phyloP scores from a whole-genome alignment of 352 stramenopile genomes.

The Phytophthora brassicae region DNA sequence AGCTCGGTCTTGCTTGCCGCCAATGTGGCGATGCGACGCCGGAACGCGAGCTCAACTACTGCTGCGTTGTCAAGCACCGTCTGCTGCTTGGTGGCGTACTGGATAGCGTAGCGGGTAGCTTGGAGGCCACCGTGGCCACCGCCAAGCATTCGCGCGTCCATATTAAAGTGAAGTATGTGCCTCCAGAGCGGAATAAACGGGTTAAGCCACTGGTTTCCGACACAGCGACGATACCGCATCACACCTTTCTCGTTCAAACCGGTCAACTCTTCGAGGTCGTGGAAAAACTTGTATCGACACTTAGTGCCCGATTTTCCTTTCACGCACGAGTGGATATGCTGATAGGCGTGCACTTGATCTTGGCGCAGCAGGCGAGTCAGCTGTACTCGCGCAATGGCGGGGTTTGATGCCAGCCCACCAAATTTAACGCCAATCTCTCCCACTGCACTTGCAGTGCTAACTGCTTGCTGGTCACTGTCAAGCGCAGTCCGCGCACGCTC shows the following conservation, averaged over 20 bases:
- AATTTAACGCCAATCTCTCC: conserved; percentile 11
- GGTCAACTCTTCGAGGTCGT: conserved; percentile 1
- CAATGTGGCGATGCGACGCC: not conserved
- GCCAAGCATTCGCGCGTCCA: conserved; percentile 22
- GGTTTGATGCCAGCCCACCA: conserved; percentile 10
- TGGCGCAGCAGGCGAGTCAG: conserved; percentile 16
- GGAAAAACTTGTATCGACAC: conserved; percentile 36
- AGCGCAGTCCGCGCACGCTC: conserved; percentile 8
- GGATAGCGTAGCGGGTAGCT: conserved; percentile 18
- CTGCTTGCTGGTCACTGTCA: conserved; percentile 5
- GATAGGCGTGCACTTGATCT: conserved; percentile 23
- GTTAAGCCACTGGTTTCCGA: conserved; percentile 36
- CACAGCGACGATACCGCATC: conserved; percentile 4
- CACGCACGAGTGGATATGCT: conserved; percentile 15
- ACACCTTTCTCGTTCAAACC: conserved; percentile 3
- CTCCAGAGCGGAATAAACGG: conserved; percentile 23
- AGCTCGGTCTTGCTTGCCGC: not conserved
- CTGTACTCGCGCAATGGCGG: conserved; percentile 13
- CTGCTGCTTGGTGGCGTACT: conserved; percentile 26
- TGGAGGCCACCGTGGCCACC: conserved; percentile 11
- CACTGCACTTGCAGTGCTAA: conserved; percentile 4
- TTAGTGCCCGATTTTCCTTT: conserved; percentile 18
- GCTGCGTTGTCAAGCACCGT: conserved; percentile 24
- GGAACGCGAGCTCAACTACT: conserved; percentile 27
- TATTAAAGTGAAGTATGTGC: conserved; percentile 33